Percentiles rank a stretch among this genome's conserved stretches.
Evolutionary conservation across 805 yeast genomes (phyloP).

Genomic region (Nakazawaea molendinolei): DNA sequence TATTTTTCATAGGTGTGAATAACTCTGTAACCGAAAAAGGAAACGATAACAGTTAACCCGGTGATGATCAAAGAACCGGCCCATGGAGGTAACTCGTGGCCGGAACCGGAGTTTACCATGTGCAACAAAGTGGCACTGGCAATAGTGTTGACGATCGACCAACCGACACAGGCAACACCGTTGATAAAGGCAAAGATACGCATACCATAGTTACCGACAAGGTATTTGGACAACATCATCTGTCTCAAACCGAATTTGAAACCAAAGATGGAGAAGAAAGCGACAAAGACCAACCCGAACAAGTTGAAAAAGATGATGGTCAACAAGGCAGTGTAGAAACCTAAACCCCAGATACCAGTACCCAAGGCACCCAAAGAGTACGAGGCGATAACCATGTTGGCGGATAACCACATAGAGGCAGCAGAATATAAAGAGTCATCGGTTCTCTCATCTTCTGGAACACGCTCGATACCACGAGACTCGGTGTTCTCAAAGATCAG

Average conservation of each 20-base stretch:
- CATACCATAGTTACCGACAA: slow-evolving; percentile 70
- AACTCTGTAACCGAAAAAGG: slow-evolving; percentile 78
- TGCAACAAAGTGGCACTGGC: slow-evolving; percentile 80
- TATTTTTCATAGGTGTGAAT: slow-evolving; percentile 80
- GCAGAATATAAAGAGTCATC: slow-evolving; percentile 62
- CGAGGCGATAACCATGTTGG: slow-evolving; percentile 82
- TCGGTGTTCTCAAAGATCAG: slow-evolving; percentile 32
- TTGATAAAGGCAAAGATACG: slow-evolving; percentile 75
- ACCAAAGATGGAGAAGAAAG: slow-evolving; percentile 78
- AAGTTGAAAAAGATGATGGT: slow-evolving; percentile 65
- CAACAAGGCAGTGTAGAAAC: slow-evolving; percentile 67
- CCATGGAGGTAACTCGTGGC: slow-evolving; percentile 71
- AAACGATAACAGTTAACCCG: slow-evolving; percentile 58
- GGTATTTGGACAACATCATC: slow-evolving; percentile 72
- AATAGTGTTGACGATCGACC: slow-evolving; percentile 93
- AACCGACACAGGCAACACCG: slow-evolving; percentile 83
- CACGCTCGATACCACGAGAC: slow-evolving; percentile 72
- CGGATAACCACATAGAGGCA: slow-evolving; percentile 87
- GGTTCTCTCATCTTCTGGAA: slow-evolving; percentile 72
- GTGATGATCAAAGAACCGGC: slow-evolving; percentile 80
- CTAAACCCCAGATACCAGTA: slow-evolving; percentile 51
- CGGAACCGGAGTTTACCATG: slow-evolving; percentile 55
- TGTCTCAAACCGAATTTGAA: slow-evolving; percentile 83
- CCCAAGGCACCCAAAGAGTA: slow-evolving; percentile 73
- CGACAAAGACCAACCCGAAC: slow-evolving; percentile 74